These are phyloP conservation scores for Fragaria vesca DNA, from an alignment of 306 rosid genomes.

Conservation along the genomic window DNA sequence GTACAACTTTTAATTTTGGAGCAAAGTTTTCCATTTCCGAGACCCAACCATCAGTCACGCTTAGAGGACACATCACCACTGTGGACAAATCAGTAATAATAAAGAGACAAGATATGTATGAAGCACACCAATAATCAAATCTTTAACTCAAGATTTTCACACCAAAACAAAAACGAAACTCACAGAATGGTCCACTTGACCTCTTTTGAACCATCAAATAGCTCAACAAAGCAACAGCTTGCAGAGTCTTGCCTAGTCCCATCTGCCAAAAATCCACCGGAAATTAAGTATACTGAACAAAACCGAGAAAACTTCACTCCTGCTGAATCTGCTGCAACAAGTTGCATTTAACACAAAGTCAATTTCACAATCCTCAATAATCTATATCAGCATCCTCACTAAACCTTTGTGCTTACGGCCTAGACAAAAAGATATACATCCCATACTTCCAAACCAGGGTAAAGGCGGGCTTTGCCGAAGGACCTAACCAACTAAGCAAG, in stretches of 20 bases:
- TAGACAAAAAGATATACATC: not conserved
- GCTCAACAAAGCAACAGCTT: slow-evolving; percentile 83
- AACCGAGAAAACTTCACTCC: too few relatives aligned
- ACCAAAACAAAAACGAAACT: slow-evolving; percentile 37
- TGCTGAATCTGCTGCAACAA: not conserved
- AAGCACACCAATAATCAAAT: slow-evolving; percentile 15
- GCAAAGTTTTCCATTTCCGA: slow-evolving; percentile 75
- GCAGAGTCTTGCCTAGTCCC: slow-evolving; percentile 98
- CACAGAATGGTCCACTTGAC: slow-evolving; percentile 81
- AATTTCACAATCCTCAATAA: not conserved
- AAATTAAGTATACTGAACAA: slow-evolving; percentile 25
- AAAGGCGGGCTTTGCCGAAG: not conserved
- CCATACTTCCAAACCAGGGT: not conserved
- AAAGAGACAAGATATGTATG: slow-evolving; percentile 20
- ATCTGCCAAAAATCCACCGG: slow-evolving; percentile 54
- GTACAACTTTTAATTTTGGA: slow-evolving; percentile 57
- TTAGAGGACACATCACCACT: slow-evolving; percentile 93
- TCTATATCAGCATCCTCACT: not conserved
- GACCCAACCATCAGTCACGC: slow-evolving; percentile 93
- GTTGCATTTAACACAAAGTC: not conserved
- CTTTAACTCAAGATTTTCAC: slow-evolving; percentile 17
- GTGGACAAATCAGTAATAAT: slow-evolving; percentile 26
- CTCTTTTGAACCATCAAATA: slow-evolving; percentile 58
- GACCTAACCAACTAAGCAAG: not conserved
- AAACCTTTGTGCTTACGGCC: not conserved